Base-by-base conservation (phyloP, 192 early-diverging fungal species). In the Dispira parvispora region DNA sequence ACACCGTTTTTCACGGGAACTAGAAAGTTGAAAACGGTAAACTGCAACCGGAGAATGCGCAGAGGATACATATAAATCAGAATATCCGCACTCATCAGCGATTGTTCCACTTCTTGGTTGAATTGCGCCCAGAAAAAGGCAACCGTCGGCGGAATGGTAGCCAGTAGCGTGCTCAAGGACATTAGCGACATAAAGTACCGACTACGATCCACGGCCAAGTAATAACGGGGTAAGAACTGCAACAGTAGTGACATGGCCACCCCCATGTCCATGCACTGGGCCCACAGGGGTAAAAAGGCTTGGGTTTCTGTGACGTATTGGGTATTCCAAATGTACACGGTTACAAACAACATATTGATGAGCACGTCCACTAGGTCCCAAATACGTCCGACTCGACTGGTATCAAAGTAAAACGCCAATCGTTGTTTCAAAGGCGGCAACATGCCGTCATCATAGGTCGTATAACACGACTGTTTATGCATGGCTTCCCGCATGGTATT, bases 1-100 rank as follows among this genome's bases (percentile, higher is more conserved):
- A 82, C 72, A 14, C 80, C 62, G 61, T 78, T 84, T 64, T 87
- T 84, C 58, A 84, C 80, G 4, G 86, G 83, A 46, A 76, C 68
- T 60, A 86, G 66, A 57, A 75, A 76, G 21, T 72, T 73, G 64
- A 82, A 68, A 18, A 84, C 67, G 25, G 78, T 61, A n/a, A 81
- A 65, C 70, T 86, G 80, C 69, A 84, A 65, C 0, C 85, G 75
- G 74, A 80, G 76, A 64, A 88, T 86, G 12, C 86, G 71, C 32
- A 86, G 68, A 21, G 84, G 85, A 53, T 86, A 81, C 45, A 80
- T 32, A 38, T 71, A 77, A 56, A 78, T 70, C 71, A 67, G 66
- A 14, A 64, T 52, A 4, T 77, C 81, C 16, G 77, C 82, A 45
- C 75, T 78, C 79, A 87, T 79, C 62, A 82, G 86, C 46, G 82